Percentiles rank a stretch among this genome's conserved stretches.
These are phyloP conservation scores for Pyrus pyrifolia DNA, from an alignment of 306 rosid species.

Conservation along the genomic window DNA sequence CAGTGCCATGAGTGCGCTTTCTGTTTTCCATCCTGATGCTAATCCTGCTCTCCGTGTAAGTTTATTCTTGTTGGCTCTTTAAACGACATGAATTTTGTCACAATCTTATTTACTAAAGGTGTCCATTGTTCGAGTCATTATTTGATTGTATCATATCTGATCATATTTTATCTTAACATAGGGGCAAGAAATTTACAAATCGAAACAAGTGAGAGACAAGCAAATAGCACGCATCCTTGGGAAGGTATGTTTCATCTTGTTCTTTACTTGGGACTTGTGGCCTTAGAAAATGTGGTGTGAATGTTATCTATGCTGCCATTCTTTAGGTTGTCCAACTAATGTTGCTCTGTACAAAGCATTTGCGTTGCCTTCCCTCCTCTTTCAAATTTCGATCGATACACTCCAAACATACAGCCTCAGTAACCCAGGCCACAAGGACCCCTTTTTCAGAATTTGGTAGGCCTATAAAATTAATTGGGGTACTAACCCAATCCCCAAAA, in stretches of 20 bases:
- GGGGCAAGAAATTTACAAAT: constrained; percentile 79
- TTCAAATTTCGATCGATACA: neutral
- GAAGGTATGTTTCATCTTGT: constrained; percentile 46
- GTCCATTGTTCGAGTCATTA: neutral
- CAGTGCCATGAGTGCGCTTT: constrained; percentile 78
- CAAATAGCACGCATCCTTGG: constrained; percentile 82
- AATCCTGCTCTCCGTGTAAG: constrained; percentile 87
- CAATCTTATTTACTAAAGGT: too few species aligned
- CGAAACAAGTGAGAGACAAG: constrained; percentile 84
- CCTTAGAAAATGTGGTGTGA: neutral
- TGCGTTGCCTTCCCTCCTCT: neutral
- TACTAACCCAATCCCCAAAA: too few species aligned
- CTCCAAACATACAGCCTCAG: neutral
- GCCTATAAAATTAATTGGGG: neutral
- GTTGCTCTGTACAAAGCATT: neutral
- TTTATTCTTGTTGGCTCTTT: neutral
- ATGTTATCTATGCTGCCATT: neutral
- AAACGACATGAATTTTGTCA: neutral
- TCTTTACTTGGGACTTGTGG: neutral
- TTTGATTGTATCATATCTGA: neutral
- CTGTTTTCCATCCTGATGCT: constrained; percentile 87
- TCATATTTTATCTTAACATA: constrained; percentile 16
- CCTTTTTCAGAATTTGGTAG: neutral
- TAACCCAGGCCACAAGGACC: neutral
- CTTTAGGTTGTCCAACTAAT: neutral